A percentile compares a stretch with the other conserved stretches of the same genome.
Evolutionary conservation across 2,329 filamentous ascomycete genomes (phyloP).

Genomic region (Pestalotiopsis sp.): DNA sequence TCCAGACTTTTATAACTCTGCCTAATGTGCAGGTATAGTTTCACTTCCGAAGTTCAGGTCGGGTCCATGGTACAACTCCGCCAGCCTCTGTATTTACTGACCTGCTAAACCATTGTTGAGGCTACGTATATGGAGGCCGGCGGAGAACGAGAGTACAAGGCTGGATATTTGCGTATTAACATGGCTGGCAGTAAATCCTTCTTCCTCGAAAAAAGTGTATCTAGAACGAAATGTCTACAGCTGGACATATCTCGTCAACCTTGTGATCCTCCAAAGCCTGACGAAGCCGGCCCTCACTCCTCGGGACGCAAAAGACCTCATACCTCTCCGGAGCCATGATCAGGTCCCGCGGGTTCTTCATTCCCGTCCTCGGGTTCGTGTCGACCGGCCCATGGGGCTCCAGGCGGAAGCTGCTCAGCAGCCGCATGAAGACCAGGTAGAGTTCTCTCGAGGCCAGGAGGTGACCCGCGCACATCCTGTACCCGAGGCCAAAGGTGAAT

Average conservation of each 20-base stretch:
- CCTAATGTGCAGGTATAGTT: no score
- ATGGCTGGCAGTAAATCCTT: no score
- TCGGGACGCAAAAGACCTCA: conserved; percentile 3
- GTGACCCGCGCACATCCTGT: conserved; percentile 13
- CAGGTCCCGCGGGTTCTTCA: conserved; percentile 5
- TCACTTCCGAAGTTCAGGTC: no score
- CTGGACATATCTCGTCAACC: conserved; percentile 1
- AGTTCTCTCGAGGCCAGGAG: conserved; percentile 9
- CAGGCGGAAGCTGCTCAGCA: conserved; percentile 12
- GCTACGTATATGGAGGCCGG: no score
- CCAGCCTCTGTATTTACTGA: no score
- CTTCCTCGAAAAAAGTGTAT: not conserved
- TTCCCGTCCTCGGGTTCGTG: conserved; percentile 3
- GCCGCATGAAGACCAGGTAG: conserved; percentile 11
- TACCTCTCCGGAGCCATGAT: conserved; percentile 8
- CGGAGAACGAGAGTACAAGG: no score
- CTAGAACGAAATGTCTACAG: not conserved
- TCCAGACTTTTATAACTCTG: no score
- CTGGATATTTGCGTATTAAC: no score
- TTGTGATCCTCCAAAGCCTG: conserved; percentile 3
- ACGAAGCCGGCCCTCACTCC: conserved; percentile 6
- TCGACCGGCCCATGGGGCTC: conserved; percentile 1
- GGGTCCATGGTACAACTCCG: no score
- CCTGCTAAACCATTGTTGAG: no score
- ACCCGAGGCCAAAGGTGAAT: conserved; percentile 12